Evolutionary conservation across 805 yeast genomes (phyloP).

Genomic region (Candida mattraensis): DNA sequence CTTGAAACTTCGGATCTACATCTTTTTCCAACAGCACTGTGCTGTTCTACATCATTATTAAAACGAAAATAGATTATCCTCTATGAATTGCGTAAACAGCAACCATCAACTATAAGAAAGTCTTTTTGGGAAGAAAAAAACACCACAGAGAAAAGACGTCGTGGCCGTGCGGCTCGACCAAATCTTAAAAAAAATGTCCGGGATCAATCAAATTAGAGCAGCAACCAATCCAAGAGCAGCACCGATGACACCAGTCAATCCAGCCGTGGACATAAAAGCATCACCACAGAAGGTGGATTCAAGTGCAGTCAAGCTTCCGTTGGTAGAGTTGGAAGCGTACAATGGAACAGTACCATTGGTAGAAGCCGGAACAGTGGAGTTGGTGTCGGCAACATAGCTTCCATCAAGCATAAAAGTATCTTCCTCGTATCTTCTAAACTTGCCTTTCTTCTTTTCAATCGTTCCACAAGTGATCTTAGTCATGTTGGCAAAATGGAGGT

Average conservation of each 20-base stretch:
- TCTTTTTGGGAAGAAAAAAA: no score
- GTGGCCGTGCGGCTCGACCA: slow-evolving; percentile 4
- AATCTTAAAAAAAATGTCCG: neutral
- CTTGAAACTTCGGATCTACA: no score
- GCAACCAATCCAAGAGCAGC: slow-evolving; percentile 25
- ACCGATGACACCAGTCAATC: slow-evolving; percentile 21
- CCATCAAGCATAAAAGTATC: slow-evolving; percentile 18
- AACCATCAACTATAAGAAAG: no score
- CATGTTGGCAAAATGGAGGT: slow-evolving; percentile 54
- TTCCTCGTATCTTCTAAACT: slow-evolving; percentile 27
- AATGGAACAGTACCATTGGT: slow-evolving; percentile 9
- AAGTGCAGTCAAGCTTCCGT: slow-evolving; percentile 18
- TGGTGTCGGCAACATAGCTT: slow-evolving; percentile 3
- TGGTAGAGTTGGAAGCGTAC: slow-evolving; percentile 10
- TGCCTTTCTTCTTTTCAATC: slow-evolving; percentile 38
- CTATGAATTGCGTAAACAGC: no score
- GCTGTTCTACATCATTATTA: slow-evolving; percentile 1
- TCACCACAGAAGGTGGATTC: slow-evolving; percentile 24
- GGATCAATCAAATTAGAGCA: slow-evolving; percentile 19
- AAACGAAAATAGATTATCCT: slow-evolving; percentile 16
- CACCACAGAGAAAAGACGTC: no score
- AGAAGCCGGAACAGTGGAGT: slow-evolving; percentile 9
- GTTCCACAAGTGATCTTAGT: slow-evolving; percentile 65
- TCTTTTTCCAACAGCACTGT: no score
- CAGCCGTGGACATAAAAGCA: slow-evolving; percentile 17